These are phyloP conservation scores for Plasmodium vivax DNA, from an alignment of 169 alveolate species.

Conservation along the genomic window DNA sequence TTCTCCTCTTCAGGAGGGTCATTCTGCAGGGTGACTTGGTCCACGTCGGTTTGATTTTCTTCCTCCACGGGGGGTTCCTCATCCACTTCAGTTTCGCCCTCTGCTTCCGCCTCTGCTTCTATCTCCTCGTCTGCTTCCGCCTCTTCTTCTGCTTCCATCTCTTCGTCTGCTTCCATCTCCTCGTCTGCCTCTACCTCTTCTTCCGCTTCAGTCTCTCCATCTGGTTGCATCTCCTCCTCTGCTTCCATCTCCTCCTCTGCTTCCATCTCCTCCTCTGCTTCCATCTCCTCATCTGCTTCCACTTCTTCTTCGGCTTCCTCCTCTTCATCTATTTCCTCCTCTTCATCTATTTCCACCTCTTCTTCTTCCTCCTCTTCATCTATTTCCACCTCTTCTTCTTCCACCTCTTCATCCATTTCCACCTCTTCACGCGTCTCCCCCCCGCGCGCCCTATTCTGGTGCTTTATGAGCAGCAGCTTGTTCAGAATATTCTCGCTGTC, in stretches of 20 bases:
- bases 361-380: not conserved
- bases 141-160: not conserved
- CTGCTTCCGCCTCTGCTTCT: not conserved
- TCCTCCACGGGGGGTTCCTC: not conserved
- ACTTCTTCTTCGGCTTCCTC: not conserved
- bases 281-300: not conserved
- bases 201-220: not conserved
- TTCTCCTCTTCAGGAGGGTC: not conserved
- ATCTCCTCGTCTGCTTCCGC: not conserved
- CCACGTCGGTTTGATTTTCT: not conserved
- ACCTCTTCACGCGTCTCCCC: not conserved
- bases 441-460: slow-evolving; percentile 5
- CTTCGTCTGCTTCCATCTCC: not conserved
- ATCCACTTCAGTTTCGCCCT: not conserved
- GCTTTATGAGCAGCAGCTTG: slow-evolving; percentile 24
- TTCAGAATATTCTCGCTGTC: slow-evolving; percentile 20
- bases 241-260: not conserved
- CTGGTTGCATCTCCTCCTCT: not conserved
- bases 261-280: not conserved
- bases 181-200: not conserved
- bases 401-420: not conserved
- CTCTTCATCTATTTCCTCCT: not conserved
- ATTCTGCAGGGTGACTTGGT: not conserved
- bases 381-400: not conserved
- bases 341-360: not conserved